phyloP scores from a whole-genome alignment of 164 flowering plant genomes.

The Platanus orientalis region DNA sequence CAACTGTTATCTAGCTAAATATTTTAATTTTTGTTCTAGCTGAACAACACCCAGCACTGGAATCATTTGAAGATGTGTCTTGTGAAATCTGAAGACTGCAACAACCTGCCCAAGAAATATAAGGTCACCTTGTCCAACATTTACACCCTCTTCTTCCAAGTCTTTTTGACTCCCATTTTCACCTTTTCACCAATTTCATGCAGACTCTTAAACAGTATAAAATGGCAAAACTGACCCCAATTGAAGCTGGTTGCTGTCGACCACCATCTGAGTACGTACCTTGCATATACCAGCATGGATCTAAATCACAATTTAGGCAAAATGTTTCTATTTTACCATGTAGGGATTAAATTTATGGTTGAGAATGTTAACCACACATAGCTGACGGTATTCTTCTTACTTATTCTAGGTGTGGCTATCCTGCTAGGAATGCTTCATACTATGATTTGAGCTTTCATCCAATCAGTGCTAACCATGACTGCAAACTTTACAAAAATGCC shows the following conservation, averaged over 20 bases:
- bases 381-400: not conserved
- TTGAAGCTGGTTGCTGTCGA: conserved; percentile 93
- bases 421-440: conserved; percentile 79
- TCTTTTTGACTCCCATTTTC: not conserved
- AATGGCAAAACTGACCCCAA: conserved; percentile 68
- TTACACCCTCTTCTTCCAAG: not conserved
- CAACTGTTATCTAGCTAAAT: not conserved
- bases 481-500: conserved; percentile 81
- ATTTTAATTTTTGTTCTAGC: conserved; percentile 33
- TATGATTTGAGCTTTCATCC: conserved; percentile 88
- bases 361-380: not conserved
- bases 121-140: conserved; percentile 40
- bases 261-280: conserved; percentile 86
- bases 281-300: not conserved
- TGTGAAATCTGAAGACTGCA: conserved; percentile 84
- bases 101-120: conserved; percentile 59
- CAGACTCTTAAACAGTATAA: conserved; percentile 75
- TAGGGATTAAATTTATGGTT: not conserved
- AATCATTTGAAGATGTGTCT: conserved; percentile 76
- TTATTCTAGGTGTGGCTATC: conserved; percentile 75
- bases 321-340: too few species aligned
- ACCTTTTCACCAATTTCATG: conserved; percentile 8
- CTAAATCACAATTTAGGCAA: not conserved
- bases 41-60: conserved; percentile 76
- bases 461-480: conserved; percentile 64